Evolutionary conservation across 768 basidiomycete species (phyloP).

Genomic region (Trametes punicea): DNA sequence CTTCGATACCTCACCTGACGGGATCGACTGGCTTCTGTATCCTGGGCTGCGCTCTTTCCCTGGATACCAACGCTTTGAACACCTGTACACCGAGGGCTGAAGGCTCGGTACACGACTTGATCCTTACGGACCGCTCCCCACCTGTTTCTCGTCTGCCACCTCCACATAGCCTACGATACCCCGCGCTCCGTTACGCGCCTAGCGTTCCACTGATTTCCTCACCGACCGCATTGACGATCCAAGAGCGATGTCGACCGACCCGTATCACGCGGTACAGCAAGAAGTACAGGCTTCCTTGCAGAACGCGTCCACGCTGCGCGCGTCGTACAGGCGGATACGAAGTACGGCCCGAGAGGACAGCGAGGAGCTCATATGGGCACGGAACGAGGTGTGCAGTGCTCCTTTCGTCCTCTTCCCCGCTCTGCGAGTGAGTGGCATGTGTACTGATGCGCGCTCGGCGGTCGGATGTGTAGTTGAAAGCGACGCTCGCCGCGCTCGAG

Average conservation of each 20-base stretch:
- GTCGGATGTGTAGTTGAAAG: conserved; percentile 48
- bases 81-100: too few species aligned
- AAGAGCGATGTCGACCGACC: conserved; percentile 64
- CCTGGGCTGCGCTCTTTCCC: too few species aligned
- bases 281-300: conserved; percentile 79
- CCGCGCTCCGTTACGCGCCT: neutral
- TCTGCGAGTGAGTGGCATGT: neutral
- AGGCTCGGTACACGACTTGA: too few species aligned
- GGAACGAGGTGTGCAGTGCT: conserved; percentile 58
- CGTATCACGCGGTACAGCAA: conserved; percentile 82
- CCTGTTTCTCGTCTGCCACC: too few species aligned
- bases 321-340: conserved; percentile 76
- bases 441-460: neutral
- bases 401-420: neutral
- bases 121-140: too few species aligned
- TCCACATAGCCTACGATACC: neutral
- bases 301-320: conserved; percentile 63
- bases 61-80: too few species aligned
- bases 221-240: neutral
- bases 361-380: conserved; percentile 77
- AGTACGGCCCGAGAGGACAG: conserved; percentile 69
- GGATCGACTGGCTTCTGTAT: too few species aligned
- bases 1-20: too few species aligned
- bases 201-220: neutral
- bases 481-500: conserved; percentile 73